These are phyloP conservation scores for Psilocybe cubensis DNA, from an alignment of 768 basidiomycete genomes.

Conservation along the genomic window DNA sequence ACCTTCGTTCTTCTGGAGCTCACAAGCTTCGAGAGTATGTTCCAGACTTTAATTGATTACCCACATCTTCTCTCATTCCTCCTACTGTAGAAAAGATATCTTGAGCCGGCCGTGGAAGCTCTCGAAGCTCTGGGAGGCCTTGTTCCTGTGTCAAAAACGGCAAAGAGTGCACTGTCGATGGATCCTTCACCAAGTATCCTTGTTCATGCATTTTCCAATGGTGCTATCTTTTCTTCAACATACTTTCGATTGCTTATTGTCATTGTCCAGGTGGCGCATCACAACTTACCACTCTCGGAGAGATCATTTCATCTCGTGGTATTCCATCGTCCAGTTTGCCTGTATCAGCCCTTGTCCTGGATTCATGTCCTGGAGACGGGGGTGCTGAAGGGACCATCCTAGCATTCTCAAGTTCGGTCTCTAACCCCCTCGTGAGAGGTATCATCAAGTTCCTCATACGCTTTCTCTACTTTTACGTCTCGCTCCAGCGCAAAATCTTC, in stretches of 20 bases:
- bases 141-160: constrained; percentile 12
- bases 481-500: constrained; percentile 25
- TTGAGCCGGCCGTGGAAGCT: constrained; percentile 39
- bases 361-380: constrained; percentile 48
- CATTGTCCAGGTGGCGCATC: constrained; percentile 40
- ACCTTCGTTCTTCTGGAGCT: constrained; percentile 38
- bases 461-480: constrained; percentile 27
- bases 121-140: constrained; percentile 41
- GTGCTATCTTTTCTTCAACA: constrained; percentile 26
- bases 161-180: constrained; percentile 4
- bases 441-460: constrained; percentile 28
- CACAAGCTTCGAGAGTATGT: constrained; percentile 25
- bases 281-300: constrained; percentile 38
- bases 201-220: constrained; percentile 53
- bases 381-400: constrained; percentile 26
- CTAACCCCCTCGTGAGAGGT: constrained; percentile 30
- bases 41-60: neutral
- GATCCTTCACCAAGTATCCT: constrained; percentile 36
- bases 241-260: neutral
- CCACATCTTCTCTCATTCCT: neutral
- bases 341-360: constrained; percentile 41
- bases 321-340: constrained; percentile 11
- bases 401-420: constrained; percentile 36
- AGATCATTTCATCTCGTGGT: constrained; percentile 29
- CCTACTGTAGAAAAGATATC: constrained; percentile 27